Base-by-base conservation (phyloP, 306 rosid genomes). In the Prunus armeniaca region DNA sequence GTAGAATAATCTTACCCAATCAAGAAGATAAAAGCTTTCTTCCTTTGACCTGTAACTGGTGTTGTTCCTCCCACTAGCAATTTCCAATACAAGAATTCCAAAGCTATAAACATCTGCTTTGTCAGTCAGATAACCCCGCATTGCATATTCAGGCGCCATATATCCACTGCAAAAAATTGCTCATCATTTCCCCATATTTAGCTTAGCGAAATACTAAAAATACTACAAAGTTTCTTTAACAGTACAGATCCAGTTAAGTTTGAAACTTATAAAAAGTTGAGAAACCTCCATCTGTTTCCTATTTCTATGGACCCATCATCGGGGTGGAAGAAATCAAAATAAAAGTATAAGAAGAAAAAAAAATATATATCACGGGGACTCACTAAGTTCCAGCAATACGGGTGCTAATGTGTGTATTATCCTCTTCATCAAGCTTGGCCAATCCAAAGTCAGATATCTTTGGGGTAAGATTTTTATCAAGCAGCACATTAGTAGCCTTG, bases 371-470 rank as follows among this genome's bases (percentile, higher is more conserved):
- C 18, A 9, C 8, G 9, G 19, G 38, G 25, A 57, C 84, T 79
- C 28, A 83, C 84, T 34, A 79, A 51, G 87, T 83, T 76, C 87
- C 81, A 56, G 84, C 76, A 14, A 83, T n/a, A 18, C 86, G 52
- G 24, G 86, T 83, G 69, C 87, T 83, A 56, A 79, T 83, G 58
- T 83, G 87, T 24, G 87, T 79, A 24, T 75, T 75, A 13, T 83
- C 87, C 60, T 83, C 84, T 58, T 83, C 84, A 67, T 83, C 84
- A 67, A 83, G 84, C 45, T 83, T 83, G 54, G 84, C 87, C 57
- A 83, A 79, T 71, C 87, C 81, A 46, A 83, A 83, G 84, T 83
- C 79, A 0, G 87, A 83, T 71, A 83, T 83, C 68, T 83, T 83
- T 0, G 84, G 76, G 46, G 50, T 66, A 12, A 83, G 82, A 74